These are phyloP conservation scores for Mycena vitilis DNA, from an alignment of 768 basidiomycete genomes.

Conservation along the genomic window DNA sequence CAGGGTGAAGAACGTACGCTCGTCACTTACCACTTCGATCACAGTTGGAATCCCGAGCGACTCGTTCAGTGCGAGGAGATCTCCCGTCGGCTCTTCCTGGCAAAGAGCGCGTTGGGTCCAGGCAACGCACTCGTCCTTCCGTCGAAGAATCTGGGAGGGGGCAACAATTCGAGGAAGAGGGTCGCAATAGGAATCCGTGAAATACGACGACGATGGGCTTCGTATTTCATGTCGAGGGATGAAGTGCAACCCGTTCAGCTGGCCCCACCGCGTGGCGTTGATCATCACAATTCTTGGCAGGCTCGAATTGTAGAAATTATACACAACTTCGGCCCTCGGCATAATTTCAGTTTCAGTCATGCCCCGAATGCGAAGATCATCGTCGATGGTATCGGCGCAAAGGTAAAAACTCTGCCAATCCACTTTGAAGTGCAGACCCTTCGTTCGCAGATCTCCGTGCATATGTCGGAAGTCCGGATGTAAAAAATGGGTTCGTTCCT, in stretches of 20 bases:
- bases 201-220: slow-evolving; percentile 23
- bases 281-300: slow-evolving; percentile 28
- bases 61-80: slow-evolving; percentile 22
- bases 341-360: slow-evolving; percentile 21
- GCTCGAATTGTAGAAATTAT: slow-evolving; percentile 9
- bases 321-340: slow-evolving; percentile 26
- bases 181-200: slow-evolving; percentile 20
- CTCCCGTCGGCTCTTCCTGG: slow-evolving; percentile 3
- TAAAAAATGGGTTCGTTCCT: slow-evolving; percentile 18
- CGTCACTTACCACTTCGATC: slow-evolving; percentile 26
- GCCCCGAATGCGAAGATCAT: slow-evolving; percentile 19
- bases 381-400: slow-evolving; percentile 30
- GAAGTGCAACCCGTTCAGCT: slow-evolving; percentile 29
- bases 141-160: slow-evolving; percentile 25
- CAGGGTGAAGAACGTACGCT: neutral
- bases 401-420: slow-evolving; percentile 31
- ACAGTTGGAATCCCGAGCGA: slow-evolving; percentile 33
- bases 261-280: slow-evolving; percentile 21
- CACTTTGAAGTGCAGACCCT: slow-evolving; percentile 13
- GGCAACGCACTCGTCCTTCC: slow-evolving; percentile 23
- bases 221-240: slow-evolving; percentile 18
- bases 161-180: slow-evolving; percentile 27
- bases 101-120: slow-evolving; percentile 33
- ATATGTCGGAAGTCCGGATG: slow-evolving; percentile 26
- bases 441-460: slow-evolving; percentile 4